Evolutionary conservation across 2,329 filamentous ascomycete species (phyloP), one percentile per base, ranked within the genome.

Genomic region (Talaromyces atroroseus): DNA sequence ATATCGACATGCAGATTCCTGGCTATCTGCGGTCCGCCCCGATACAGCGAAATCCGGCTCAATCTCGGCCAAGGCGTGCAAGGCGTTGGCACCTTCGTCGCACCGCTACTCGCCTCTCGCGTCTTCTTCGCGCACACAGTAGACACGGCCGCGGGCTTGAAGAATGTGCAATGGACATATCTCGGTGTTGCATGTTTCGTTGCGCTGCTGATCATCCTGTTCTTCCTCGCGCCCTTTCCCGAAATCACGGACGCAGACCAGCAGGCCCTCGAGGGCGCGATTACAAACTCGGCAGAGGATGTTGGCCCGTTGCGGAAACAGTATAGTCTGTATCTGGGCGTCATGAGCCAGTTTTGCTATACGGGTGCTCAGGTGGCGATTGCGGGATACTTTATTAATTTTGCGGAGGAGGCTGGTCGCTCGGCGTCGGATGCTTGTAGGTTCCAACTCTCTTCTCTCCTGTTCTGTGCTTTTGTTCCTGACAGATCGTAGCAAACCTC

Each of bases 11-110:
- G 26, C 26, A 29, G 26, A 71, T 84, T 88, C 60, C 20, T 85
- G 56, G 75, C 79, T 58, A 81, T 90, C 23, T 92, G 88, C 68
- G 90, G 90, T 49, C 88, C 88, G 2, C 85, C 88, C 7, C 80
- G 81, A 61, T 89, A 86, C 69, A 83, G 87, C 5, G 87, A 92
- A 68, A 85, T 90, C 60, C 83, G 88, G 61, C 84, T 92, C 74
- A 88, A 91, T 71, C 75, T 90, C 52, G 85, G 87, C 1, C 89
- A 92, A 69, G 86, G 86, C 54, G 86, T 91, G 73, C 88, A 91
- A 65, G 88, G 86, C 54, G 82, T 90, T 49, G 88, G 87, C 36
- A 86, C 86, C 8, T 84, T 92, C 10, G 70, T 92, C 21, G 88
- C 87, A 0, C 88, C 88, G 1, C 82, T 90, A 0, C 76, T 91